Base-by-base conservation (phyloP, 805 yeast genomes). In the Yamadazyma philogaea region DNA sequence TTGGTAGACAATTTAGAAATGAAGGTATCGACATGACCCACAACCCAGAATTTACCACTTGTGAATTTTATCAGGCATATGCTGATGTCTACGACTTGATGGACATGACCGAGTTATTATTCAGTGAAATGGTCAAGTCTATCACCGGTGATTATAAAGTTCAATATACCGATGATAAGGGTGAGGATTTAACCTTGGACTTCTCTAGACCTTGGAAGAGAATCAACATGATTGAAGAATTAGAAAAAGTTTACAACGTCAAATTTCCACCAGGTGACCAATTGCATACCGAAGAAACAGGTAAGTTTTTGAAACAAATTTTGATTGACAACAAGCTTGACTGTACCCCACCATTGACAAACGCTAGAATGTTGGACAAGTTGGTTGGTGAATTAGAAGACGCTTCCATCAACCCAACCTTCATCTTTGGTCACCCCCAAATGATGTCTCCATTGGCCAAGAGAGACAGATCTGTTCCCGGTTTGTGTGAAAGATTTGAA, bases 401-500 rank as follows among this genome's bases (percentile, higher is more conserved):
- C 60, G 75, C 81, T 40, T 87, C 95, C 64, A 86, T 91, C 70
- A 93, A 87, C 77, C 99, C 99, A 57, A 93, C 98, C 36, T 91
- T 91, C 70, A 87, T 91, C 68, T 90, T 88, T 60, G 99, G 99
- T 57, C 99, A 91, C 69, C 99, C 99, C 46, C 97, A 91, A 75
- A 88, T 91, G 95, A 91, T 91, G 99, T 91, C 98, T 45, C 99
- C 99, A 53, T 79, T 91, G 70, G 99, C 99, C 63, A 91, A 91
- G 76, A 87, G 87, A 74, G 87, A 91, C 65, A 84, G 99, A 72
- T 77, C 82, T 47, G 77, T 79, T 50, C 95, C 96, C 47, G 99
- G 99, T 58, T 75, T 91, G 63, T 89, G 97, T 78, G 99, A 91
- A 74, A 82, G 99, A 70, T 91, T 91, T 66, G 99, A 91, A 75